Evolutionary conservation across 2,329 filamentous ascomycete species (phyloP), one percentile per base, ranked within the genome.

Genomic region (Ambrosiella xylebori): DNA sequence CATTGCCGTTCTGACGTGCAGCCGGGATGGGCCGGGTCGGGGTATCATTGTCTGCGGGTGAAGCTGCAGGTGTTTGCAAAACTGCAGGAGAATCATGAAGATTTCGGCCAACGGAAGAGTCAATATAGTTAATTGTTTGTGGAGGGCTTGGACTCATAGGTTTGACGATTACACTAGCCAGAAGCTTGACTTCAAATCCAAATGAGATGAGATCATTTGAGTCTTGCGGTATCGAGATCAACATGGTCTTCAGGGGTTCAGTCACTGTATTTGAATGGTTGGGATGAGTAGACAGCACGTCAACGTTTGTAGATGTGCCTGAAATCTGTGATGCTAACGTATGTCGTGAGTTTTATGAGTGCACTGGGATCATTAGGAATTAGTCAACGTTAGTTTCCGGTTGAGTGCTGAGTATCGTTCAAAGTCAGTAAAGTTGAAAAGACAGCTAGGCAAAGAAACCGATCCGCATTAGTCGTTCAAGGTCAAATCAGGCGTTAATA

Each of bases 151-250:
- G 9, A 51, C n/a, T n/a, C 4, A 4, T 19, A 3, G 19, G 47
- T 11, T 35, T 27, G 13, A 47, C 27, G 7, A 67, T 62, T 3
- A 66, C 63, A 6, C 67, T 63, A 38, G 67, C 55, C 12, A 69
- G 60, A 60, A 68, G 65, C 59, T 70, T 70, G 54, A 69, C 59
- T 59, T 70, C 68, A n/a, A 69, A 61, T 7, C 66, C 68, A 9
- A 67, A 57, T 7, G 59, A 59, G 9, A 59, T 45, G 6, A 58
- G 44, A 12, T 17, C 36, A 37, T 35, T 39, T 11, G 44, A 49
- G 45, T 60, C 59, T n/a, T 13, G 51, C 11, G 37, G 13, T 37
- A 45, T 27, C 36, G n/a, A 47, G 5, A 17, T 3, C 27, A 27
- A 27, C 27, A 27, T 27, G 27, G 27, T 27, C 27, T 27, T 3